A percentile compares a stretch with the other conserved stretches of the same genome.
phyloP scores from a whole-genome alignment of 352 stramenopile species.

The Globisporangium perplexum region DNA sequence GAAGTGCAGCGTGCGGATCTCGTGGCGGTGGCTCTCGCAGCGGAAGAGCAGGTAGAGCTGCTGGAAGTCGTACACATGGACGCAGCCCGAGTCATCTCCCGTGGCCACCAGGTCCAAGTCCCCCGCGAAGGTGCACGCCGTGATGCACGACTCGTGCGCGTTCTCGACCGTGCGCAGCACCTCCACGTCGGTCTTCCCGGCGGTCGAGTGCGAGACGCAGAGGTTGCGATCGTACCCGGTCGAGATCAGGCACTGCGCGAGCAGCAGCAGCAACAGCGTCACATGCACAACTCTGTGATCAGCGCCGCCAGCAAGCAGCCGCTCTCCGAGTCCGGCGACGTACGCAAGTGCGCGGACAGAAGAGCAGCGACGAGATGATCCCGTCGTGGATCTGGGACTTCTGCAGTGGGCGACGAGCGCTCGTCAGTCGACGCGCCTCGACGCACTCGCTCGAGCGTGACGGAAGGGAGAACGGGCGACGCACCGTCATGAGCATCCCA shows the following conservation, averaged over 20 bases:
- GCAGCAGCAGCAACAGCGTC: not conserved
- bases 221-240: constrained; percentile 54
- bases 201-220: constrained; percentile 40
- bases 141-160: constrained; percentile 56
- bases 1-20: constrained; percentile 55
- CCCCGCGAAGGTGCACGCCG: constrained; percentile 40
- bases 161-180: constrained; percentile 59
- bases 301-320: too few species aligned
- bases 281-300: too few species aligned
- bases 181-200: constrained; percentile 45
- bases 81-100: constrained; percentile 40
- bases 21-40: constrained; percentile 37
- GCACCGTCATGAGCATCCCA: constrained; percentile 39
- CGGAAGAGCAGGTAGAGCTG: constrained; percentile 48
- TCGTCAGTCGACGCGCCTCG: too few species aligned
- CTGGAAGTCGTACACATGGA: constrained; percentile 65
- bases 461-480: constrained; percentile 4
- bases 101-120: constrained; percentile 41
- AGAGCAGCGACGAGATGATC: constrained; percentile 48
- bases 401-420: constrained; percentile 11
- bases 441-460: not conserved
- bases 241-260: constrained; percentile 49
- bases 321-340: too few species aligned
- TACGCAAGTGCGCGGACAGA: constrained; percentile 51
- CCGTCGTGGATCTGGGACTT: constrained; percentile 52